These are phyloP conservation scores for Quercus tomentella DNA, from an alignment of 331 rosid species.

Conservation along the genomic window DNA sequence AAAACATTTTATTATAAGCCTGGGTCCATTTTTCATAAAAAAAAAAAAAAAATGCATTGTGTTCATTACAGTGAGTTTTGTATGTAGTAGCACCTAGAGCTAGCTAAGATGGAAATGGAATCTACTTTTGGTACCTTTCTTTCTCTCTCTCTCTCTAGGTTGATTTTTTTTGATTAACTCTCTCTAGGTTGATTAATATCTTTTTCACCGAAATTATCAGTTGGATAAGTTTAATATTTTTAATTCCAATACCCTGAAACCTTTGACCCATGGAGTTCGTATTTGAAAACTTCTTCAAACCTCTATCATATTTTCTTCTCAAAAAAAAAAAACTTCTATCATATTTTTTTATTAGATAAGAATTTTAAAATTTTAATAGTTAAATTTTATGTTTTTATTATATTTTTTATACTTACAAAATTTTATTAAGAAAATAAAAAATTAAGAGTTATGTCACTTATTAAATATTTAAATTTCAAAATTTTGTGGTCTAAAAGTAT, in stretches of 20 bases:
- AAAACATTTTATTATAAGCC: background rate
- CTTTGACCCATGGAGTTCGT: slow-evolving; percentile 78
- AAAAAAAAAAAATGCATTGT: slow-evolving; percentile 24
- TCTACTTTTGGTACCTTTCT: slow-evolving; percentile 40
- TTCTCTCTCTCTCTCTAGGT: slow-evolving; percentile 33
- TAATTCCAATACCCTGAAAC: slow-evolving; percentile 48
- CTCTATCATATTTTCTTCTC: too few species aligned
- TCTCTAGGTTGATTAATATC: slow-evolving; percentile 40
- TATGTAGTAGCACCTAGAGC: slow-evolving; percentile 41
- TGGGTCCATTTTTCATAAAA: slow-evolving; percentile 11
- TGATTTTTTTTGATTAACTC: slow-evolving; percentile 18
- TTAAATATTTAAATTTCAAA: too few species aligned
- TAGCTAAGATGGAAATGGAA: slow-evolving; percentile 60
- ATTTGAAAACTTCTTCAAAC: too few species aligned
- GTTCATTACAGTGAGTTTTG: slow-evolving; percentile 40
- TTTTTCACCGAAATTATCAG: slow-evolving; percentile 69
- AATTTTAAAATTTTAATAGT: too few species aligned
- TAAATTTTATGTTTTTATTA: slow-evolving; percentile 29
- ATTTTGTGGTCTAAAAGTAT: rapidly evolving
- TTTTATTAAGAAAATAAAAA: too few species aligned
- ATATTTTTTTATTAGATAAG: too few species aligned
- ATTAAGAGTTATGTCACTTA: too few species aligned
- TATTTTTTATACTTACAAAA: rapidly evolving
- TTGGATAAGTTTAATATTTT: slow-evolving; percentile 44
- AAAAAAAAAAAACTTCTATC: too few species aligned